These are phyloP conservation scores for Cantharellus anzutake DNA, from an alignment of 768 basidiomycete genomes.

Conservation along the genomic window DNA sequence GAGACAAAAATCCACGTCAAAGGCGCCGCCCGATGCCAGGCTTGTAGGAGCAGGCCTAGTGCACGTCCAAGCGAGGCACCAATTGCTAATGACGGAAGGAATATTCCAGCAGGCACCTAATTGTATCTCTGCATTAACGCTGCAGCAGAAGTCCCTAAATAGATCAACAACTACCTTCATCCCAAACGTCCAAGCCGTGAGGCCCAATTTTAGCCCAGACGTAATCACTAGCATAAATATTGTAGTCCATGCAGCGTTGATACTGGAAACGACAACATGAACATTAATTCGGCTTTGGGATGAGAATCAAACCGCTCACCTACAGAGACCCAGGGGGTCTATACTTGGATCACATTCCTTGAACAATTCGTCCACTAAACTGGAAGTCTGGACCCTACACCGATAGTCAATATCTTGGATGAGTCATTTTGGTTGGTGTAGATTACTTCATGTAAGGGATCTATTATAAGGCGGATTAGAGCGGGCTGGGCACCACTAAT, in stretches of 20 bases:
- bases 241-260: conserved; percentile 46
- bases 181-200: conserved; percentile 64
- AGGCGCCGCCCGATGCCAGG: conserved; percentile 43
- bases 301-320: conserved; percentile 25
- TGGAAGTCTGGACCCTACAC: conserved; percentile 48
- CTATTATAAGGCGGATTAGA: conserved; percentile 16
- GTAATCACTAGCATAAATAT: conserved; percentile 47
- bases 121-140: not conserved
- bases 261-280: conserved; percentile 16
- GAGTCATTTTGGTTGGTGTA: not conserved
- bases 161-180: conserved; percentile 35
- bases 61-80: conserved; percentile 57
- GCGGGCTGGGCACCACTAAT: not conserved
- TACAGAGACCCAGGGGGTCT: conserved; percentile 65
- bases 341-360: conserved; percentile 58
- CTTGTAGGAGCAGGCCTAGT: conserved; percentile 53
- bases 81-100: conserved; percentile 56
- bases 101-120: conserved; percentile 58
- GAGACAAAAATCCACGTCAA: conserved; percentile 49
- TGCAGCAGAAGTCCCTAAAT: not conserved
- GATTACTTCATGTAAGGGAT: conserved; percentile 44
- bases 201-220: conserved; percentile 35
- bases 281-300: not conserved
- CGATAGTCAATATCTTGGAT: not conserved
- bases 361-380: conserved; percentile 65